These are phyloP conservation scores for Picea abies DNA, from an alignment of 83 land plant genomes.

Conservation along the genomic window DNA sequence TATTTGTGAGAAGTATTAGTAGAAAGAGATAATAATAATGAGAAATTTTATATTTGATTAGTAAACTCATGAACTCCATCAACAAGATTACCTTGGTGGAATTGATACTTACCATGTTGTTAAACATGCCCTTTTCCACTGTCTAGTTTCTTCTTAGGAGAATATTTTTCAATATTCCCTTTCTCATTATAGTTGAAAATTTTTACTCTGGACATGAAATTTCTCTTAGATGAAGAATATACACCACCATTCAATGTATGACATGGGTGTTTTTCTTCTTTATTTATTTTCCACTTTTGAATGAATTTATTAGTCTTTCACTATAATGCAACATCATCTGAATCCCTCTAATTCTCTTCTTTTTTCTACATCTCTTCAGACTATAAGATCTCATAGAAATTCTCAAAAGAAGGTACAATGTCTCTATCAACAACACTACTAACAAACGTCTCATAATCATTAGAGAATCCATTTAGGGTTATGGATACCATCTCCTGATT, in stretches of 20 bases:
- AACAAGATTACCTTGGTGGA: no score
- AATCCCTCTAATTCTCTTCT: neutral
- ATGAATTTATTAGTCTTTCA: neutral
- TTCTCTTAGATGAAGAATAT: neutral
- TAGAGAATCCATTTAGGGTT: neutral
- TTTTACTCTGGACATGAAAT: neutral
- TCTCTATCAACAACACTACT: neutral
- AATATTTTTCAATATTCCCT: neutral
- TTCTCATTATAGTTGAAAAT: neutral
- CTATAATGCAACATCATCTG: neutral
- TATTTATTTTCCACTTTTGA: neutral
- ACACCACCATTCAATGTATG: neutral
- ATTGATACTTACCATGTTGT: no score
- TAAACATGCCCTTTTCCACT: no score
- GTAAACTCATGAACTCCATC: no score
- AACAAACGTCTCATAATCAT: no score
- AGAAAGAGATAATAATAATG: no score
- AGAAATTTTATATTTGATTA: no score
- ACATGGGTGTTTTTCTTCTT: neutral
- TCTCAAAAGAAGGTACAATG: neutral
- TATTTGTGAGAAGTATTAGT: no score
- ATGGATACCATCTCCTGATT: neutral
- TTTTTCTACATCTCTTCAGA: neutral
- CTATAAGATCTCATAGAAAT: neutral
- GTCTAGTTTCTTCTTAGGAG: no score